These are phyloP conservation scores for Pseudocohnilembus persalinus DNA, from an alignment of 169 alveolate genomes.

Conservation along the genomic window DNA sequence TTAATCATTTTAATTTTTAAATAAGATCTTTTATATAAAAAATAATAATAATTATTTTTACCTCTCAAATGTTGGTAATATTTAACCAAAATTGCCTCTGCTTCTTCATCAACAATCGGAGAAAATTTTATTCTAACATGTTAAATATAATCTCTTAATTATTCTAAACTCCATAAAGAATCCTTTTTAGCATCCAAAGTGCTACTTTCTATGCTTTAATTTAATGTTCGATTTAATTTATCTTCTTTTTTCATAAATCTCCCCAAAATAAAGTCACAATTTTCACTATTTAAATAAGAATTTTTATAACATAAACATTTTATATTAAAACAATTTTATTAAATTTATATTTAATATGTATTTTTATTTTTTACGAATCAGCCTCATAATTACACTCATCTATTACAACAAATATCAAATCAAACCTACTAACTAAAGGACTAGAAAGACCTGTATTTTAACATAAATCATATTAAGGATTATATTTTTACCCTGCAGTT, in stretches of 20 bases:
- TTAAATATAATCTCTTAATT: constrained; percentile 51
- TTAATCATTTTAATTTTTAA: not conserved
- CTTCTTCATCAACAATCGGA: constrained; percentile 56
- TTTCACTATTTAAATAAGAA: not conserved
- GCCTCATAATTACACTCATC: constrained; percentile 59
- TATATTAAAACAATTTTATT: constrained; percentile 23
- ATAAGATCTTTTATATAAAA: constrained; percentile 25
- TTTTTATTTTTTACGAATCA: constrained; percentile 35
- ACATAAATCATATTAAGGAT: constrained; percentile 43
- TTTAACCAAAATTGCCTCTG: constrained; percentile 39
- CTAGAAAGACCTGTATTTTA: constrained; percentile 65
- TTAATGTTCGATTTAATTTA: not conserved
- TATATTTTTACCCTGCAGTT: constrained; percentile 47
- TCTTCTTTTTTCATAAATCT: constrained; percentile 48
- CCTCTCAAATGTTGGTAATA: constrained; percentile 56
- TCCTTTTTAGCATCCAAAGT: not conserved
- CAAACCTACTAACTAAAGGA: constrained; percentile 76
- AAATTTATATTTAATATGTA: constrained; percentile 26
- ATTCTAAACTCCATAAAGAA: constrained; percentile 38
- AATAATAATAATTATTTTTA: constrained; percentile 15
- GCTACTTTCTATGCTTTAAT: constrained; percentile 7
- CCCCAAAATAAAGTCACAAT: constrained; percentile 28
- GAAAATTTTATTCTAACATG: constrained; percentile 43
- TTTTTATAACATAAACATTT: constrained; percentile 1
- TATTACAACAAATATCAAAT: constrained; percentile 60